Evolutionary conservation across 1,139 yeast genomes (phyloP).

Genomic region (Candida glucosophila): DNA sequence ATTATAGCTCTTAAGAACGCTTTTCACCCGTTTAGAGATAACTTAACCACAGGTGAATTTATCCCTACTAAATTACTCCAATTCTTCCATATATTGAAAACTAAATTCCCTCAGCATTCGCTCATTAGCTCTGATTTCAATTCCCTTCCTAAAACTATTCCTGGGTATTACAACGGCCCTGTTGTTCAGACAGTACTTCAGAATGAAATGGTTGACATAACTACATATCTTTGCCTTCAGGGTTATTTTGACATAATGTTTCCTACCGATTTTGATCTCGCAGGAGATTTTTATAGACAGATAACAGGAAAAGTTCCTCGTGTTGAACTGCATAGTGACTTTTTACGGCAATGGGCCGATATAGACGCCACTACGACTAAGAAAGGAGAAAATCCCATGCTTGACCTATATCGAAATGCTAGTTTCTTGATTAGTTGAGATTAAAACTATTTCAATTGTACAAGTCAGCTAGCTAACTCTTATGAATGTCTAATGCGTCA

Average conservation of each 20-base stretch:
- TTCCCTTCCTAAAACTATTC: slow-evolving; percentile 48
- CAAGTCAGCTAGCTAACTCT: no score
- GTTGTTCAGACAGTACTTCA: slow-evolving; percentile 76
- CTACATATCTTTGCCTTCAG: slow-evolving; percentile 73
- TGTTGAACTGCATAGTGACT: slow-evolving; percentile 54
- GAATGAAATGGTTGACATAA: slow-evolving; percentile 58
- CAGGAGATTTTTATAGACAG: slow-evolving; percentile 53
- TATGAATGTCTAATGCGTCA: no score
- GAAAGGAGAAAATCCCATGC: slow-evolving; percentile 83
- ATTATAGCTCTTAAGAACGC: slow-evolving; percentile 25
- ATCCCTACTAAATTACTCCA: slow-evolving; percentile 70
- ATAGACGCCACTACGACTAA: slow-evolving; percentile 58
- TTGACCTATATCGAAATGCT: slow-evolving; percentile 70
- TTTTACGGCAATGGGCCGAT: slow-evolving; percentile 67
- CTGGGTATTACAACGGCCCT: slow-evolving; percentile 64
- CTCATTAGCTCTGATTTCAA: slow-evolving; percentile 70
- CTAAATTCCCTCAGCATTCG: slow-evolving; percentile 69
- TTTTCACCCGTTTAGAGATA: slow-evolving; percentile 53
- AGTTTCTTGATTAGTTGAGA: slow-evolving; percentile 50
- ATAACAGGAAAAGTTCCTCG: slow-evolving; percentile 56
- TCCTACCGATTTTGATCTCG: slow-evolving; percentile 67
- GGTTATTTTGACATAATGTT: slow-evolving; percentile 85
- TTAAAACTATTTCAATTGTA: no score
- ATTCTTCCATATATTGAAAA: slow-evolving; percentile 55
- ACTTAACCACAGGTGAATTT: slow-evolving; percentile 67